These are phyloP conservation scores for Cavenderia fasciculata DNA, from an alignment of 78 protist species.

Conservation along the genomic window DNA sequence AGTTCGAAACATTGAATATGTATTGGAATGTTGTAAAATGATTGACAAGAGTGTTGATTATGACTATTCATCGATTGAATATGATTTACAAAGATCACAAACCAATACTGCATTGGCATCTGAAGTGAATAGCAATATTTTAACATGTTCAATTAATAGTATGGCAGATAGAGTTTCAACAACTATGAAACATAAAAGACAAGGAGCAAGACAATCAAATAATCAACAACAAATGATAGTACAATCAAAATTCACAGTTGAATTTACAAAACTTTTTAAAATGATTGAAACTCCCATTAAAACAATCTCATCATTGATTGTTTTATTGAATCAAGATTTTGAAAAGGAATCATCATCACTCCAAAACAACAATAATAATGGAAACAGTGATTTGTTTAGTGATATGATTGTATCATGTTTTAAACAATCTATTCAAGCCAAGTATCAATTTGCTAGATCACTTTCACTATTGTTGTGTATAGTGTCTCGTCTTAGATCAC, in stretches of 20 bases:
- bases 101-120: background rate
- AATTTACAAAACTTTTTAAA: background rate
- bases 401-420: slow-evolving; percentile 8
- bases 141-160: background rate
- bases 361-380: background rate
- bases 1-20: background rate
- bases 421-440: background rate
- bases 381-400: slow-evolving; percentile 18
- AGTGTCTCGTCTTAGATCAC: slow-evolving; percentile 3
- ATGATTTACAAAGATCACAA: background rate
- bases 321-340: background rate
- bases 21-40: slow-evolving; percentile 25
- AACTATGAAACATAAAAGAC: background rate
- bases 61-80: slow-evolving; percentile 32
- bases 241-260: background rate
- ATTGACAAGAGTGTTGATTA: background rate
- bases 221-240: no score
- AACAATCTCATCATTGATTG: background rate
- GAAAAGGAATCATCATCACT: background rate
- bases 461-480: slow-evolving; percentile 1
- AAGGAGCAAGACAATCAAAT: background rate
- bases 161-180: background rate
- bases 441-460: background rate
- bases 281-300: background rate
- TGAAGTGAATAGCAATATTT: background rate